Evolutionary conservation across 179 eudicot genomes (phyloP).

Genomic region (Carnegiea gigantea): DNA sequence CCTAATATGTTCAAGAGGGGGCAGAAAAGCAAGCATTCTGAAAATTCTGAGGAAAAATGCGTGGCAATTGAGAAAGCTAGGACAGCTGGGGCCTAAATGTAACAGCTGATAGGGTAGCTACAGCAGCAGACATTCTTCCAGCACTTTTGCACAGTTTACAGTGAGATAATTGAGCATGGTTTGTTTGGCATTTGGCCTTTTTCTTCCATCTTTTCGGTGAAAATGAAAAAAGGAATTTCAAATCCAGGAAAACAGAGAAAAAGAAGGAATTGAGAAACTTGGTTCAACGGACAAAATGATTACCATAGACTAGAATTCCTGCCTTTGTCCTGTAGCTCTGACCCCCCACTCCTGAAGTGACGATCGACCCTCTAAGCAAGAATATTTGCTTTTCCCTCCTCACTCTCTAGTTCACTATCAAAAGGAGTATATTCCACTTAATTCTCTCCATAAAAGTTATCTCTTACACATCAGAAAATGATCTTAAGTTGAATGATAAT

Average conservation of each 20-base stretch:
- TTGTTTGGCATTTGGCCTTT: conserved; percentile 11
- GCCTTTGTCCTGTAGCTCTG: not conserved
- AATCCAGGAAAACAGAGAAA: not conserved
- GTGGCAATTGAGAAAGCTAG: not conserved
- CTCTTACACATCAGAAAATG: not conserved
- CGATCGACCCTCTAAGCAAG: not conserved
- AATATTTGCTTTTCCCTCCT: not conserved
- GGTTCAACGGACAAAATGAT: conserved; percentile 15
- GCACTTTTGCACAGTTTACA: conserved; percentile 5
- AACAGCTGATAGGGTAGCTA: not conserved
- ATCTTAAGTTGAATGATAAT: not conserved
- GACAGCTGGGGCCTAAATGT: conserved; percentile 8
- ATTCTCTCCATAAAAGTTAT: not conserved
- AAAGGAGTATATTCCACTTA: no score
- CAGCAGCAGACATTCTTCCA: conserved; percentile 14
- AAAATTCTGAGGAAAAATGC: not conserved
- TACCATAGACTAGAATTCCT: not conserved
- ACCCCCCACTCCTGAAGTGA: not conserved
- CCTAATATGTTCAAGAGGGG: not conserved
- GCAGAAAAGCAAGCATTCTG: not conserved
- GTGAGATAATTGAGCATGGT: conserved; percentile 8
- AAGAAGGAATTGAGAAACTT: not conserved
- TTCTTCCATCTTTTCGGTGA: conserved; percentile 8
- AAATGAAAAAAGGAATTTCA: not conserved
- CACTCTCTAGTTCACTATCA: not conserved